Conservation (phyloP, 176 grass and related monocot genomes). For the Oryza longistaminata region DNA sequence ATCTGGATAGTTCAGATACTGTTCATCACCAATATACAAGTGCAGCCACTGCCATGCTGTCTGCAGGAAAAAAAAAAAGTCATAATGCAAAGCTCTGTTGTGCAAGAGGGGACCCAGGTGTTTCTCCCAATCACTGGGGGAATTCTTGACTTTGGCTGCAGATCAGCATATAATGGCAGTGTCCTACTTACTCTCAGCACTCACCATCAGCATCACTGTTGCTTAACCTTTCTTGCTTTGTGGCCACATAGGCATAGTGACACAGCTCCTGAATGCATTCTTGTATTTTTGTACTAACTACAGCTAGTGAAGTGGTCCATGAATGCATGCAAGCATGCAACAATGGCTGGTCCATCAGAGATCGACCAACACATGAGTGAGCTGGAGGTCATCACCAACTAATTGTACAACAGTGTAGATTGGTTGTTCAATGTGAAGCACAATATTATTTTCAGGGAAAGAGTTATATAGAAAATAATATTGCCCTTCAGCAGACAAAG, state of each 20-base stretch:
- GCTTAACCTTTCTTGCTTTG: background rate
- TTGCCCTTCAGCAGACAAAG: no score
- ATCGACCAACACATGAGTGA: slow-evolving; percentile 9
- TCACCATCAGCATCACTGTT: slow-evolving; percentile 30
- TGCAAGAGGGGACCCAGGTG: slow-evolving; percentile 12
- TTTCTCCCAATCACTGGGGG: slow-evolving; percentile 20
- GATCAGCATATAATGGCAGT: background rate
- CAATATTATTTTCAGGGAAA: background rate
- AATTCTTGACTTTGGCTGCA: slow-evolving; percentile 24
- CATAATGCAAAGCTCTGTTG: slow-evolving; percentile 11
- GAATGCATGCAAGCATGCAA: background rate
- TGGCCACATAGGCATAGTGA: background rate
- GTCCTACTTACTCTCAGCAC: slow-evolving; percentile 22
- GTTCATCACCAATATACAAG: background rate
- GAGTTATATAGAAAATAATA: no score
- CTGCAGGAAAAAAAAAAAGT: background rate
- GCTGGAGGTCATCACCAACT: background rate
- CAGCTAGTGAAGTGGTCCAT: slow-evolving; percentile 13
- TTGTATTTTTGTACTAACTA: background rate
- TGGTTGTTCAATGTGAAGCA: background rate
- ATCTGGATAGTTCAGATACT: slow-evolving; percentile 11
- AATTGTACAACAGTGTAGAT: background rate
- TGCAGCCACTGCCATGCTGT: slow-evolving; percentile 14
- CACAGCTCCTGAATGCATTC: slow-evolving; percentile 2
- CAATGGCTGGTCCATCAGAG: slow-evolving; percentile 3